phyloP scores from a whole-genome alignment of 139 green algal genomes.

The Chlamydomonas eustigma region DNA sequence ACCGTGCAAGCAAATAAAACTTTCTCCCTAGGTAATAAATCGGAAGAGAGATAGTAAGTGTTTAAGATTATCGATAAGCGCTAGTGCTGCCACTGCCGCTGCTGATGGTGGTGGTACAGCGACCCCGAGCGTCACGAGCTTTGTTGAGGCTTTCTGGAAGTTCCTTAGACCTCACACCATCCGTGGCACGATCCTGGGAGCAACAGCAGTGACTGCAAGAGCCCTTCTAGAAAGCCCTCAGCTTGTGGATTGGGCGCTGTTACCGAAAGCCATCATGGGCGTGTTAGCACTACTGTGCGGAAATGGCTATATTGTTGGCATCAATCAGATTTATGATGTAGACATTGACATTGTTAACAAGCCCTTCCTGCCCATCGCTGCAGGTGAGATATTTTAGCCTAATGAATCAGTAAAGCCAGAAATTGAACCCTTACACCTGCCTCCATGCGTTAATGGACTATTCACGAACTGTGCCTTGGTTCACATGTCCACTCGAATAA shows the following conservation, averaged over 20 bases:
- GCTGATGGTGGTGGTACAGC: neutral
- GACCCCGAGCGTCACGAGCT: constrained; percentile 26
- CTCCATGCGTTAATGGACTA: too few species aligned
- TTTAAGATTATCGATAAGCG: too few species aligned
- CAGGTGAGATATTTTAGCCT: constrained; percentile 60
- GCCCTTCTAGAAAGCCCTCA: constrained; percentile 10
- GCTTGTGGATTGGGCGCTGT: constrained; percentile 86
- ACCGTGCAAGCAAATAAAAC: too few species aligned
- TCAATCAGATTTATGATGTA: constrained; percentile 98
- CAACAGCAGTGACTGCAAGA: constrained; percentile 60
- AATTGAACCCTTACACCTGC: too few species aligned
- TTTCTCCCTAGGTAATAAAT: too few species aligned
- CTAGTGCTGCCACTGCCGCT: neutral
- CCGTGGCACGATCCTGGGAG: constrained; percentile 82
- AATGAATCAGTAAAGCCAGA: too few species aligned
- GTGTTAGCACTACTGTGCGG: constrained; percentile 88
- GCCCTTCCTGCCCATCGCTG: constrained; percentile 94
- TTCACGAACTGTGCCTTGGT: too few species aligned
- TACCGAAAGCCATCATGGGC: constrained; percentile 81
- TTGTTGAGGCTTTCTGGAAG: constrained; percentile 92
- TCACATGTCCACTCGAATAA: too few species aligned
- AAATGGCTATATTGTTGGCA: constrained; percentile 99
- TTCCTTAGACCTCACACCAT: constrained; percentile 98
- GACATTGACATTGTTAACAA: constrained; percentile 97
- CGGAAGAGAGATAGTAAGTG: too few species aligned